Conservation (phyloP, 129 eudicot genomes). For the Flaveria bidentis region DNA sequence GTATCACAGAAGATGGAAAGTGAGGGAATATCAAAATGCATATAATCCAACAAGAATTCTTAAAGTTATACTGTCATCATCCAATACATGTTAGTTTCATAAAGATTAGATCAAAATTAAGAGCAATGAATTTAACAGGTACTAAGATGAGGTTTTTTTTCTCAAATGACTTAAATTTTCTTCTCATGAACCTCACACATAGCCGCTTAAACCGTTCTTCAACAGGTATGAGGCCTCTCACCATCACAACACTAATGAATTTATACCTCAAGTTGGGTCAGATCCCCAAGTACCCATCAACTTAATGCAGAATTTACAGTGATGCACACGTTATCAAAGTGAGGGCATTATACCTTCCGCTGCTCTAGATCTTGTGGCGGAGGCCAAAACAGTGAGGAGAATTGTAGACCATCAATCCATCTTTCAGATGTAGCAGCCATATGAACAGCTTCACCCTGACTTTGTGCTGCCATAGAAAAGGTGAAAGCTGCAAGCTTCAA, state of each 20-base stretch:
- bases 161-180: background rate
- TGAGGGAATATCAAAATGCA: background rate
- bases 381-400: slow-evolving; percentile 84
- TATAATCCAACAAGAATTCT: background rate
- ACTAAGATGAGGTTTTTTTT: background rate
- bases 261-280: too few species aligned
- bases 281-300: too few species aligned
- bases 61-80: background rate
- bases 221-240: too few species aligned
- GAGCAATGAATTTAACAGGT: slow-evolving; percentile 14
- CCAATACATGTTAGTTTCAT: background rate
- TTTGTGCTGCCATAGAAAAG: slow-evolving; percentile 25
- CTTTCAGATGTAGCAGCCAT: slow-evolving; percentile 68
- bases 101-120: background rate
- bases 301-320: too few species aligned
- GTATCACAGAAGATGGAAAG: slow-evolving; percentile 7
- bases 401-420: slow-evolving; percentile 90
- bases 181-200: background rate
- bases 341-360: slow-evolving; percentile 49
- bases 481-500: slow-evolving; percentile 39
- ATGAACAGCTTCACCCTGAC: background rate
- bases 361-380: slow-evolving; percentile 74
- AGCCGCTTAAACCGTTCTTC: background rate
- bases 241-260: too few species aligned
- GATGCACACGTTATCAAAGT: background rate